Conservation (phyloP, 257 asterid genomes). For the Scutellaria baicalensis region DNA sequence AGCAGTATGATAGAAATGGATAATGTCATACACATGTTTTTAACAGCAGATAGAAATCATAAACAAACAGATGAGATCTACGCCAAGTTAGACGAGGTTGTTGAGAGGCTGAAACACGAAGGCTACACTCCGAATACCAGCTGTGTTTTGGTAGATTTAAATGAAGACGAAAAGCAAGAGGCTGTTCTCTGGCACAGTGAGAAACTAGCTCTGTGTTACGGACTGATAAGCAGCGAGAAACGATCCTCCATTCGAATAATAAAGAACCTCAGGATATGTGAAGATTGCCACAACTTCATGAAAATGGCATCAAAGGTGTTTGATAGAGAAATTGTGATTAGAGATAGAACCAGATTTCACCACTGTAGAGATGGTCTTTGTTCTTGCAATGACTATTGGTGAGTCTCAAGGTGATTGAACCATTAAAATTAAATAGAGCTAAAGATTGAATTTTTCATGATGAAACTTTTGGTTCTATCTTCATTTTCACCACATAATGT, state of each 20-base stretch:
- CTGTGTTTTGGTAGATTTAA: slow-evolving; percentile 46
- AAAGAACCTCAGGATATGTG: slow-evolving; percentile 64
- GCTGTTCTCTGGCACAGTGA: slow-evolving; percentile 61
- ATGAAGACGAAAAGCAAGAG: slow-evolving; percentile 50
- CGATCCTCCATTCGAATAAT: slow-evolving; percentile 42
- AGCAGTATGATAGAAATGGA: slow-evolving; percentile 52
- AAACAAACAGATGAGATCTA: slow-evolving; percentile 40
- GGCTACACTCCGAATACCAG: slow-evolving; percentile 47
- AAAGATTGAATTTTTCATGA: not conserved
- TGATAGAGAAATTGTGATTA: slow-evolving; percentile 42
- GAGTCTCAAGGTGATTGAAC: slow-evolving; percentile 3
- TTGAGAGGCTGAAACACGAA: slow-evolving; percentile 31
- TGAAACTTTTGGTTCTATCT: not conserved
- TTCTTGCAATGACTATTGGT: slow-evolving; percentile 74
- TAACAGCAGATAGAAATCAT: slow-evolving; percentile 54
- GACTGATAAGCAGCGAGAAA: slow-evolving; percentile 33
- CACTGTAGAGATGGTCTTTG: slow-evolving; percentile 54
- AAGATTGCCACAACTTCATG: slow-evolving; percentile 69
- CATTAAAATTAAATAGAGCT: not conserved
- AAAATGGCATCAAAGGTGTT: slow-evolving; percentile 54
- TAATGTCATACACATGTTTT: slow-evolving; percentile 41
- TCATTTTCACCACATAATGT: not conserved
- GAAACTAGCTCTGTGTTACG: slow-evolving; percentile 51
- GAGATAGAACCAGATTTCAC: slow-evolving; percentile 74
- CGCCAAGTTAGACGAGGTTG: slow-evolving; percentile 47